These are phyloP conservation scores for Blastomyces gilchristii DNA, from an alignment of 2,329 filamentous ascomycete species.

Conservation along the genomic window DNA sequence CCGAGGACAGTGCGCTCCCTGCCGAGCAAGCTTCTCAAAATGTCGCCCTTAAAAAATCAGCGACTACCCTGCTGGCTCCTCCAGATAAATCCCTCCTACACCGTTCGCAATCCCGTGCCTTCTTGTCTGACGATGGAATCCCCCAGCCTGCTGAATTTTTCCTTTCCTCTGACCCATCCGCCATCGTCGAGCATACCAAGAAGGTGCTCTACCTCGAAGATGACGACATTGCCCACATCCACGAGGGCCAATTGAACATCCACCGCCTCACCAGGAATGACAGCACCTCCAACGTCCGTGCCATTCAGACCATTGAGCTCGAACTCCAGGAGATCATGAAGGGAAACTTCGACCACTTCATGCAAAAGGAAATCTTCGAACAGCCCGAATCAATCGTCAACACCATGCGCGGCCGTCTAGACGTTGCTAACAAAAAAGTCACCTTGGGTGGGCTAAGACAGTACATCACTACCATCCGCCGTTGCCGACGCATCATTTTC, in stretches of 20 bases:
- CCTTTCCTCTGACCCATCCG: slow-evolving; percentile 94
- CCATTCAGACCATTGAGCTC: slow-evolving; percentile 96
- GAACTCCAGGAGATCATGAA: slow-evolving; percentile 99
- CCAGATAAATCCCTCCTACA: slow-evolving; percentile 97
- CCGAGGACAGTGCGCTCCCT: slow-evolving; percentile 75
- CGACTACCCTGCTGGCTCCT: slow-evolving; percentile 65
- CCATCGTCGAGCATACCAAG: slow-evolving; percentile 99
- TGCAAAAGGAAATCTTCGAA: slow-evolving; percentile 99
- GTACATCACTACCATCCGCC: slow-evolving; percentile 92
- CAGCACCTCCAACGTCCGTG: slow-evolving; percentile 90
- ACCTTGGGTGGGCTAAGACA: slow-evolving; percentile 91
- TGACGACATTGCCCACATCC: slow-evolving; percentile 98
- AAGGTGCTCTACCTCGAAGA: slow-evolving; percentile 99
- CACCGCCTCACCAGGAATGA: slow-evolving; percentile 96
- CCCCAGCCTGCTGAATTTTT: slow-evolving; percentile 99
- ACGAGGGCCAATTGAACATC: slow-evolving; percentile 97
- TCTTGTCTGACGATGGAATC: slow-evolving; percentile 96
- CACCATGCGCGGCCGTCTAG: slow-evolving; percentile 98
- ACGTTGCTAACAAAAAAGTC: slow-evolving; percentile 85
- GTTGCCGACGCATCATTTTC: slow-evolving; percentile 96
- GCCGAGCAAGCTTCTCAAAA: slow-evolving; percentile 95
- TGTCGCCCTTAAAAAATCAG: slow-evolving; percentile 85
- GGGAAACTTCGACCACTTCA: slow-evolving; percentile 99
- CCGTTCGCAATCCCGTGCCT: slow-evolving; percentile 95
- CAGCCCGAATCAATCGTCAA: slow-evolving; percentile 99